Percentiles rank a stretch among this genome's conserved stretches.
Evolutionary conservation across 371 early-diverging fungal species (phyloP).

Genomic region (Mortierella polycephala): DNA sequence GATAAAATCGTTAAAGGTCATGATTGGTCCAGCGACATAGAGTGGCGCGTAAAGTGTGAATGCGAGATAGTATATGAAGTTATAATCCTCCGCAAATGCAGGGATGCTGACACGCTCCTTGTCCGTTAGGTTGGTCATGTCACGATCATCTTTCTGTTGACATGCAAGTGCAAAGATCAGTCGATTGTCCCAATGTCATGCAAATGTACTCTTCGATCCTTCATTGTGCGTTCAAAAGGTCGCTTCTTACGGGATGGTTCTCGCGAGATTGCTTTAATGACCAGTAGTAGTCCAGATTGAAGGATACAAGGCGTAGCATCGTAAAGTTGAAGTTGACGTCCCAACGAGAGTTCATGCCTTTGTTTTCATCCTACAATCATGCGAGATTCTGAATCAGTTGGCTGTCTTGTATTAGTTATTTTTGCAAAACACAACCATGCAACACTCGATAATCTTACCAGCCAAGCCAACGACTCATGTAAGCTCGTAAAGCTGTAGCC

Average conservation of each 20-base stretch:
- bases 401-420: not conserved
- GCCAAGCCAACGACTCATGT: slow-evolving; percentile 66
- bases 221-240: not conserved
- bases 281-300: slow-evolving; percentile 94
- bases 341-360: slow-evolving; percentile 83
- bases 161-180: no score
- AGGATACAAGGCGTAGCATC: slow-evolving; percentile 90
- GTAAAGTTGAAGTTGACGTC: slow-evolving; percentile 90
- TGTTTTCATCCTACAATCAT: slow-evolving; percentile 62
- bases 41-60: slow-evolving; percentile 92
- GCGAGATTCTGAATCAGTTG: not conserved
- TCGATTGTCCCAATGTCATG: not conserved
- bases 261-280: slow-evolving; percentile 52
- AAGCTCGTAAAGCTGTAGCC: slow-evolving; percentile 79
- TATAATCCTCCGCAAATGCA: slow-evolving; percentile 73
- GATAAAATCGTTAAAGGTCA: slow-evolving; percentile 92
- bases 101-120: slow-evolving; percentile 73
- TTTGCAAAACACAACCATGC: not conserved
- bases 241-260: slow-evolving; percentile 2
- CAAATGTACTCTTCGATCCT: not conserved
- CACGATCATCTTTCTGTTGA: slow-evolving; percentile 59
- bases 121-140: slow-evolving; percentile 56
- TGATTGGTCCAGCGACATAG: slow-evolving; percentile 94
- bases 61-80: slow-evolving; percentile 76
- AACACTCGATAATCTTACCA: slow-evolving; percentile 61